These are phyloP conservation scores for Coemansia guatemalensis DNA, from an alignment of 192 early-diverging fungal genomes.

Conservation along the genomic window DNA sequence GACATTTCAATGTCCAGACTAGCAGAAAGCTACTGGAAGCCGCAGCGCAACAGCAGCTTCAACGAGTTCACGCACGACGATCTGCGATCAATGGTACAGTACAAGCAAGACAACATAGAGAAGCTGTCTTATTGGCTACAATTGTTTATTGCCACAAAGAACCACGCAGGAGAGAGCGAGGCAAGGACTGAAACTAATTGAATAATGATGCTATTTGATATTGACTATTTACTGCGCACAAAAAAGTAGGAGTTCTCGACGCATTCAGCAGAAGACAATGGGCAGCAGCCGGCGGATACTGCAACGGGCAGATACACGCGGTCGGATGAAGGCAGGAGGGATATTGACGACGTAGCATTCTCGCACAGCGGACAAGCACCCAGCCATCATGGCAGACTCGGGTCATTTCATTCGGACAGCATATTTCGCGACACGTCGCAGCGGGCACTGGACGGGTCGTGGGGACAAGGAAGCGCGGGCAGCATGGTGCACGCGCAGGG, in stretches of 20 bases:
- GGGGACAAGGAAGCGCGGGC: neutral
- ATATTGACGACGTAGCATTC: neutral
- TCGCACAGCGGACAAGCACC: neutral
- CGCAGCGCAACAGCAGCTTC: constrained; percentile 13
- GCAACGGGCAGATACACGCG: neutral
- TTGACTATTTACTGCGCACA: too few species aligned
- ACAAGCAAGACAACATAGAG: neutral
- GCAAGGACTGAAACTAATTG: neutral
- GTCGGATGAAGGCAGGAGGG: neutral
- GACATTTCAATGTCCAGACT: constrained; percentile 33
- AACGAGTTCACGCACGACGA: constrained; percentile 18
- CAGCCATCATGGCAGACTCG: constrained; percentile 2
- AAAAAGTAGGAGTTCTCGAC: constrained; percentile 33
- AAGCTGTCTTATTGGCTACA: neutral
- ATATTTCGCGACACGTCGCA: neutral
- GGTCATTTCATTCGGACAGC: constrained; percentile 27
- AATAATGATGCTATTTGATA: too few species aligned
- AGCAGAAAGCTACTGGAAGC: constrained; percentile 37
- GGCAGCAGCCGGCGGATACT: constrained; percentile 2
- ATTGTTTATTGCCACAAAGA: constrained; percentile 7
- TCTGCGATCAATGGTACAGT: constrained; percentile 34
- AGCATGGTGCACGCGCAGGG: constrained; percentile 11
- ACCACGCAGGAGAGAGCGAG: too few species aligned
- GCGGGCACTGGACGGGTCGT: constrained; percentile 1
- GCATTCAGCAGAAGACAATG: constrained; percentile 21